Percentiles rank a stretch among this genome's conserved stretches.
Conservation (phyloP, 202 grass and related monocot species). For the Bolboschoenoplectus hybrid region DNA sequence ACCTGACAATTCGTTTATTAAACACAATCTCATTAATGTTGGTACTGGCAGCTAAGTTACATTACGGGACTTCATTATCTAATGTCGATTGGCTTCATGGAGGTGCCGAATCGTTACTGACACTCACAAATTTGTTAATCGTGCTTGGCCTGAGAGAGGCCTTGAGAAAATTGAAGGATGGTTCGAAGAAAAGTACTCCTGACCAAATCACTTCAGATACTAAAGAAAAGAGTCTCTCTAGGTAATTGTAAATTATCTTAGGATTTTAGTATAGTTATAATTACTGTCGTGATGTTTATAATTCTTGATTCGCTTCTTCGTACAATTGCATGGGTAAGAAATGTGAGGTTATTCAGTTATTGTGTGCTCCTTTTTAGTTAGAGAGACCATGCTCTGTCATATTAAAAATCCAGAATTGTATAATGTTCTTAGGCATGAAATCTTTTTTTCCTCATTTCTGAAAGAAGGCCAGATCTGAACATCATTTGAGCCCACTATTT, state of each 20-base stretch:
- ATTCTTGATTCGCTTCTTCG: background rate
- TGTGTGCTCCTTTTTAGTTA: background rate
- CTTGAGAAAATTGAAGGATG: slow-evolving; percentile 60
- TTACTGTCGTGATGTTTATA: slow-evolving; percentile 7
- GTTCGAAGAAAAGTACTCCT: slow-evolving; percentile 38
- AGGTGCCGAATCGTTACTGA: slow-evolving; percentile 71
- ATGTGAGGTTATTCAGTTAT: slow-evolving; percentile 11
- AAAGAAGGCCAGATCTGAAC: background rate
- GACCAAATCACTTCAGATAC: slow-evolving; percentile 44
- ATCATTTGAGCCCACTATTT: background rate
- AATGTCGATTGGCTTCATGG: slow-evolving; percentile 87
- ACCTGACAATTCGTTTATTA: background rate
- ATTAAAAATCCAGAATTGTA: background rate
- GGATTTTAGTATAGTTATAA: background rate
- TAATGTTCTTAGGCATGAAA: background rate
- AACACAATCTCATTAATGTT: background rate
- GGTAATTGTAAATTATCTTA: slow-evolving; percentile 38
- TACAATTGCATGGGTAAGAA: background rate
- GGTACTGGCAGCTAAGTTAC: slow-evolving; percentile 64
- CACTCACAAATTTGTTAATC: slow-evolving; percentile 86
- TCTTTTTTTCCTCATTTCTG: background rate
- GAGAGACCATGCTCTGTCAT: background rate
- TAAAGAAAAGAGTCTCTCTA: slow-evolving; percentile 64
- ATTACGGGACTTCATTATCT: slow-evolving; percentile 83
- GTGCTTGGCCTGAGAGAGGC: slow-evolving; percentile 75